These are phyloP conservation scores for Tuber magnatum DNA, from an alignment of 495 filamentous ascomycete genomes.

Conservation along the genomic window DNA sequence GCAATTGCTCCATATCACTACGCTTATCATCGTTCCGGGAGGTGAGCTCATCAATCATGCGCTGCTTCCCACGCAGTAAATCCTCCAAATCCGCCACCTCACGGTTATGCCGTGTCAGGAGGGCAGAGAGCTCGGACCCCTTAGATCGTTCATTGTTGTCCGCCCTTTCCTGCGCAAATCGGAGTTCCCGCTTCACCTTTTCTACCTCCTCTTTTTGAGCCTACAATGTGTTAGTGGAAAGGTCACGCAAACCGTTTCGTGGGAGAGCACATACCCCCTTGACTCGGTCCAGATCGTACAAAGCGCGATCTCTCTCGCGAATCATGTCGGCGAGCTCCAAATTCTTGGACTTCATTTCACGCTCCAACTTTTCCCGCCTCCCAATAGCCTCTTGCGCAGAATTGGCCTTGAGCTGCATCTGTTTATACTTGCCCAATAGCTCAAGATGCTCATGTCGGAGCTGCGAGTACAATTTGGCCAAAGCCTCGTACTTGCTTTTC, in stretches of 20 bases:
- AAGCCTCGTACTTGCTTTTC: slow-evolving; percentile 90
- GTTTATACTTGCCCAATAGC: slow-evolving; percentile 87
- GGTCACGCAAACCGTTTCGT: background rate
- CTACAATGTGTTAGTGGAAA: slow-evolving; percentile 22
- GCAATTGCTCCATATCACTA: slow-evolving; percentile 72
- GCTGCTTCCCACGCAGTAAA: slow-evolving; percentile 77
- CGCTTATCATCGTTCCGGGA: slow-evolving; percentile 68
- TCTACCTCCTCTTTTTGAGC: slow-evolving; percentile 88
- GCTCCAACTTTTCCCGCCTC: slow-evolving; percentile 83
- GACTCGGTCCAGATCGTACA: slow-evolving; percentile 82
- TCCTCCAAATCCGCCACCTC: slow-evolving; percentile 96
- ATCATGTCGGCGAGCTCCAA: slow-evolving; percentile 98
- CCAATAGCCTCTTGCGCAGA: slow-evolving; percentile 97
- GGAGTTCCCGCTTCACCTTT: slow-evolving; percentile 92
- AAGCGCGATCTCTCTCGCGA: slow-evolving; percentile 85
- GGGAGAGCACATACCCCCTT: slow-evolving; percentile 48
- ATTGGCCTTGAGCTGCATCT: slow-evolving; percentile 88
- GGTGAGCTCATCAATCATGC: slow-evolving; percentile 76
- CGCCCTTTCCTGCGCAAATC: slow-evolving; percentile 83
- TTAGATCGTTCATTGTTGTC: slow-evolving; percentile 89
- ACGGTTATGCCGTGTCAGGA: slow-evolving; percentile 91
- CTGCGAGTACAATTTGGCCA: slow-evolving; percentile 95
- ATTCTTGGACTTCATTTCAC: slow-evolving; percentile 98
- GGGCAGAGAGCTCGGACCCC: slow-evolving; percentile 83
- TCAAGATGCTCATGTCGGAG: slow-evolving; percentile 92